phyloP scores from a whole-genome alignment of 805 yeast genomes.

The Teunomyces funiuensis region DNA sequence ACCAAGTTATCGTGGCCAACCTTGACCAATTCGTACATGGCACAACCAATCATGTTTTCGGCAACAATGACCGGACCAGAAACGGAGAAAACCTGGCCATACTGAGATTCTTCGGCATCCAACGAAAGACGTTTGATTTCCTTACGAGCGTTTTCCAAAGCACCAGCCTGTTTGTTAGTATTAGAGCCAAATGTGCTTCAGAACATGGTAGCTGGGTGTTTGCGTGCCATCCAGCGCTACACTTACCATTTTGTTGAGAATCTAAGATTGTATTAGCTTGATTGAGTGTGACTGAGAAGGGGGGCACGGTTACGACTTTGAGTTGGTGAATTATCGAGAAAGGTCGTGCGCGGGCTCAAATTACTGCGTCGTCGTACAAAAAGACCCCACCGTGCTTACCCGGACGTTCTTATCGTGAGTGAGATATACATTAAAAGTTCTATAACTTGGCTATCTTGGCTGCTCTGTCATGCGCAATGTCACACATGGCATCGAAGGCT shows the following conservation, averaged over 20 bases:
- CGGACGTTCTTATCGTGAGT: background rate
- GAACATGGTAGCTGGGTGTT: too few relatives aligned
- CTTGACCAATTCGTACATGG: slow-evolving; percentile 98
- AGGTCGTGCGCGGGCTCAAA: background rate
- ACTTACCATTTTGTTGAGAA: slow-evolving; percentile 5
- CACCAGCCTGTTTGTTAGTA: slow-evolving; percentile 72
- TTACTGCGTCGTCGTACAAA: background rate
- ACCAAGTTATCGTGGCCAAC: slow-evolving; percentile 97
- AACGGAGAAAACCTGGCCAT: slow-evolving; percentile 89
- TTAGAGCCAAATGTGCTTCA: too few relatives aligned
- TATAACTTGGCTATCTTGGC: slow-evolving; percentile 34
- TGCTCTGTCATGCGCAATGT: slow-evolving; percentile 80
- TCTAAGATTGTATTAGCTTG: background rate
- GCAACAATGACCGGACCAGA: slow-evolving; percentile 98
- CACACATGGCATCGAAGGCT: slow-evolving; percentile 88
- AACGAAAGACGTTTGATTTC: slow-evolving; percentile 82
- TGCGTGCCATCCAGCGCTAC: too few relatives aligned
- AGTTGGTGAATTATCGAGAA: slow-evolving; percentile 1
- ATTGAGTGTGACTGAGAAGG: background rate
- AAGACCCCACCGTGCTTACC: too few relatives aligned
- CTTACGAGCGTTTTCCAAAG: slow-evolving; percentile 94
- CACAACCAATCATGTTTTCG: slow-evolving; percentile 98
- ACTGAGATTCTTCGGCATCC: slow-evolving; percentile 66
- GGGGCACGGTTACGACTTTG: background rate
- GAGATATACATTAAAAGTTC: background rate